phyloP scores from a whole-genome alignment of 805 yeast genomes.

The Ogataea siamensis region DNA sequence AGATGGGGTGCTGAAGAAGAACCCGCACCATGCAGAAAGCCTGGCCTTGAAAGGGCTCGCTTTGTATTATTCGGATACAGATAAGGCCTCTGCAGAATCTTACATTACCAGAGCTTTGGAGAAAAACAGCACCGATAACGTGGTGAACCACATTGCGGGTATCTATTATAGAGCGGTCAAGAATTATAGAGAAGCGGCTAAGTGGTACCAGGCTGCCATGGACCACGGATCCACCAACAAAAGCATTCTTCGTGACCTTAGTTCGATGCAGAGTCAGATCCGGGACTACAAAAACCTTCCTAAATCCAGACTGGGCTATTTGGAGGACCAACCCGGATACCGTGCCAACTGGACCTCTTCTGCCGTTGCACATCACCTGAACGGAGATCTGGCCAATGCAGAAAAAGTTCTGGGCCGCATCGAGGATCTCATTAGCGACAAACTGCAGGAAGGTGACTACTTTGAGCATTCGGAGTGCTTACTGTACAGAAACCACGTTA shows the following conservation, averaged over 20 bases:
- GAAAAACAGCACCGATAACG: conserved; percentile 59
- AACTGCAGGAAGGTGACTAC: conserved; percentile 61
- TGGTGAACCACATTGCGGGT: conserved; percentile 84
- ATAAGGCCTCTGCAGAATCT: conserved; percentile 59
- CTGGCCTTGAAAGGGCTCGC: conserved; percentile 81
- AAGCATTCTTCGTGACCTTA: conserved; percentile 78
- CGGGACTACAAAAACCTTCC: conserved; percentile 68
- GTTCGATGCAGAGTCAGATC: conserved; percentile 74
- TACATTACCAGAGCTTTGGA: conserved; percentile 60
- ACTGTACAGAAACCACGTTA: conserved; percentile 66
- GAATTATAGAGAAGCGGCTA: conserved; percentile 72
- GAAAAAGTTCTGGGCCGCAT: conserved; percentile 70
- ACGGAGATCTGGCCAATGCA: conserved; percentile 64
- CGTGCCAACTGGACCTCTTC: conserved; percentile 89
- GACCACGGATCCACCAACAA: conserved; percentile 76
- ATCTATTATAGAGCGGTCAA: conserved; percentile 71
- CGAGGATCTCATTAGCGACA: conserved; percentile 70
- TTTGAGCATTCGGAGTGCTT: conserved; percentile 81
- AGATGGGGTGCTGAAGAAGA: conserved; percentile 74
- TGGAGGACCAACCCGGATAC: conserved; percentile 75
- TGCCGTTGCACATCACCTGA: conserved; percentile 81
- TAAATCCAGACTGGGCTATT: conserved; percentile 61
- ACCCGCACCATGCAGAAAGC: conserved; percentile 73
- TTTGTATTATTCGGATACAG: conserved; percentile 50
- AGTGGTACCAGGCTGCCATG: conserved; percentile 71